Evolutionary conservation across 2,329 filamentous ascomycete genomes (phyloP).

Genomic region (Talaromyces sp.): DNA sequence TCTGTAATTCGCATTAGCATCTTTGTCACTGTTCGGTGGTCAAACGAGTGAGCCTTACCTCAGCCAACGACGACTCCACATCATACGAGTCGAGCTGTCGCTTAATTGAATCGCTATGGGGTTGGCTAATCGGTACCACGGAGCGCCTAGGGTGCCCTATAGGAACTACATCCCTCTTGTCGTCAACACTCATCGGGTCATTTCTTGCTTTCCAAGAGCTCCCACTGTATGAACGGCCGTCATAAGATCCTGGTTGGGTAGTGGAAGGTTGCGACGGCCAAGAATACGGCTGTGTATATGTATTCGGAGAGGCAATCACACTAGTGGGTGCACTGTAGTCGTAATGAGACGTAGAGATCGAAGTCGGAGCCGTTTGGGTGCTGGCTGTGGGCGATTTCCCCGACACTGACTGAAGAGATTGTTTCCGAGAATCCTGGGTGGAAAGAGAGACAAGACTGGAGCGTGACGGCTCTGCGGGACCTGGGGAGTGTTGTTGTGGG

Average conservation of each 20-base stretch:
- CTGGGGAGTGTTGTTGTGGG: slow-evolving; percentile 19
- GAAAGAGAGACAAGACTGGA: slow-evolving; percentile 33
- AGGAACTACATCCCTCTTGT: slow-evolving; percentile 26
- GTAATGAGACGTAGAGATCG: slow-evolving; percentile 35
- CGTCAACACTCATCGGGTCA: slow-evolving; percentile 27
- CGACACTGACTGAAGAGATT: slow-evolving; percentile 37
- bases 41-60: slow-evolving; percentile 27
- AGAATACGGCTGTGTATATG: slow-evolving; percentile 28
- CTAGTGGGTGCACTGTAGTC: slow-evolving; percentile 34
- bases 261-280: slow-evolving; percentile 24
- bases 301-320: slow-evolving; percentile 34
- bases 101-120: slow-evolving; percentile 50
- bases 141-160: slow-evolving; percentile 10
- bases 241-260: slow-evolving; percentile 25
- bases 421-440: slow-evolving; percentile 36
- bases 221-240: slow-evolving; percentile 25
- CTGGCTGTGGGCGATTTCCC: slow-evolving; percentile 39
- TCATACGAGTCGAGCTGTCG: slow-evolving; percentile 60
- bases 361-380: slow-evolving; percentile 32
- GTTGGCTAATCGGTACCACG: slow-evolving; percentile 23
- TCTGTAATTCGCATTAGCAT: slow-evolving; percentile 24
- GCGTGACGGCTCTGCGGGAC: slow-evolving; percentile 30
- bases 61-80: slow-evolving; percentile 46
- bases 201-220: slow-evolving; percentile 23
- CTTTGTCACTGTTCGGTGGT: neutral